A percentile compares a stretch with the other conserved stretches of the same genome.
Conservation (phyloP, 73 alveolate species). For the Tetrahymena elliotti region DNA sequence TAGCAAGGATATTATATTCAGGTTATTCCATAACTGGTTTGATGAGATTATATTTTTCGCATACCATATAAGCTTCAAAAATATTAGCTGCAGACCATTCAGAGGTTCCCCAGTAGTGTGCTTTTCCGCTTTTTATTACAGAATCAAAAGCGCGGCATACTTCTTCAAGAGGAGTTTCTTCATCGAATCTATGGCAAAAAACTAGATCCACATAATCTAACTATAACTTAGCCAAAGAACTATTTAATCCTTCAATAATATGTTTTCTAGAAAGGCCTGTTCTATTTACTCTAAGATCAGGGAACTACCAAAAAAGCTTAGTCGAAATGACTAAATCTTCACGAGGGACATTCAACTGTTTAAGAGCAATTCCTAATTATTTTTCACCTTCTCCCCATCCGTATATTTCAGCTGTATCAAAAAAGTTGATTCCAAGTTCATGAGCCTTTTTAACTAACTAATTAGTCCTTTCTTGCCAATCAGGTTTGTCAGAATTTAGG, state of each 20-base stretch:
- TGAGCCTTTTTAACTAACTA: slow-evolving; percentile 48
- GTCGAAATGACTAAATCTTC: slow-evolving; percentile 76
- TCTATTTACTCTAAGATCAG: slow-evolving; percentile 17
- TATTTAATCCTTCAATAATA: slow-evolving; percentile 65
- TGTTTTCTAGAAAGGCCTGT: slow-evolving; percentile 75
- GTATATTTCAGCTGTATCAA: slow-evolving; percentile 91
- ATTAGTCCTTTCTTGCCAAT: slow-evolving; percentile 9
- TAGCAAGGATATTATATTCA: slow-evolving; percentile 69
- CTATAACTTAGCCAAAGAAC: slow-evolving; percentile 66
- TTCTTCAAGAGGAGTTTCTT: slow-evolving; percentile 85
- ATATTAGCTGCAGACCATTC: slow-evolving; percentile 85
- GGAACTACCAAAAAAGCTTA: slow-evolving; percentile 59
- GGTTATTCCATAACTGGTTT: slow-evolving; percentile 92
- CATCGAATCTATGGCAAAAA: slow-evolving; percentile 84
- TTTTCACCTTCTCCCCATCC: slow-evolving; percentile 79
- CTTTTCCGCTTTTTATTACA: slow-evolving; percentile 75
- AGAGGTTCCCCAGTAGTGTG: slow-evolving; percentile 97
- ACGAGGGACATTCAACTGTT: slow-evolving; percentile 31
- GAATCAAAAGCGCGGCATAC: slow-evolving; percentile 78
- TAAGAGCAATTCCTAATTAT: slow-evolving; percentile 45
- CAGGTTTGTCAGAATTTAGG: slow-evolving; percentile 52
- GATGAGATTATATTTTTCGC: slow-evolving; percentile 54
- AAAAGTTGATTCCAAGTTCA: slow-evolving; percentile 84
- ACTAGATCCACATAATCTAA: slow-evolving; percentile 83
- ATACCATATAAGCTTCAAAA: slow-evolving; percentile 62